These are phyloP conservation scores for Phaeotremella fagi DNA, from an alignment of 768 basidiomycete genomes.

Conservation along the genomic window DNA sequence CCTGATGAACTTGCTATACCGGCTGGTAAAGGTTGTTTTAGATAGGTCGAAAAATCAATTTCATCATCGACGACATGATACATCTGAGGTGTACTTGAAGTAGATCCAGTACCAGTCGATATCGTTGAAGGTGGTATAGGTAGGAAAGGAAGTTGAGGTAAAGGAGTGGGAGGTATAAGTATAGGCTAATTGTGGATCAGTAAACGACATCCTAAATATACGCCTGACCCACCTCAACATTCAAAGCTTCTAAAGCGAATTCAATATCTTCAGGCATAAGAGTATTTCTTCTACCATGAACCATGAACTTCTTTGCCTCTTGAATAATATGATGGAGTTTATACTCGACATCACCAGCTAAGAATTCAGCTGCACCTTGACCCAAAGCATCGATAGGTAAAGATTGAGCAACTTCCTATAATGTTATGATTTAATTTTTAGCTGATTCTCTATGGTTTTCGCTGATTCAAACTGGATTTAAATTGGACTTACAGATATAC, in stretches of 20 bases:
- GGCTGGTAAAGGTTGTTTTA: constrained; percentile 55
- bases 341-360: constrained; percentile 96
- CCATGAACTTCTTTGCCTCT: constrained; percentile 97
- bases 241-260: constrained; percentile 84
- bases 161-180: constrained; percentile 70
- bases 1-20: constrained; percentile 36
- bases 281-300: constrained; percentile 84
- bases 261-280: constrained; percentile 87
- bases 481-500: constrained; percentile 24
- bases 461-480: too few species aligned
- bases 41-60: constrained; percentile 86
- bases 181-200: constrained; percentile 56
- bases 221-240: constrained; percentile 62
- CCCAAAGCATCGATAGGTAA: constrained; percentile 69
- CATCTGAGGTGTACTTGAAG: constrained; percentile 46
- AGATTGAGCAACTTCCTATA: constrained; percentile 84
- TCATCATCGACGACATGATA: constrained; percentile 97
- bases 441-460: too few species aligned
- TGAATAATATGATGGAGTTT: constrained; percentile 82
- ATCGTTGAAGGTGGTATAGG: constrained; percentile 47
- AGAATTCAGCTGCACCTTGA: constrained; percentile 70
- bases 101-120: constrained; percentile 3
- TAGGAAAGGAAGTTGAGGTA: constrained; percentile 50
- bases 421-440: not conserved
- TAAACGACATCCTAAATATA: not conserved